Conservation (phyloP, 805 yeast species). For the Candida tammaniensis region DNA sequence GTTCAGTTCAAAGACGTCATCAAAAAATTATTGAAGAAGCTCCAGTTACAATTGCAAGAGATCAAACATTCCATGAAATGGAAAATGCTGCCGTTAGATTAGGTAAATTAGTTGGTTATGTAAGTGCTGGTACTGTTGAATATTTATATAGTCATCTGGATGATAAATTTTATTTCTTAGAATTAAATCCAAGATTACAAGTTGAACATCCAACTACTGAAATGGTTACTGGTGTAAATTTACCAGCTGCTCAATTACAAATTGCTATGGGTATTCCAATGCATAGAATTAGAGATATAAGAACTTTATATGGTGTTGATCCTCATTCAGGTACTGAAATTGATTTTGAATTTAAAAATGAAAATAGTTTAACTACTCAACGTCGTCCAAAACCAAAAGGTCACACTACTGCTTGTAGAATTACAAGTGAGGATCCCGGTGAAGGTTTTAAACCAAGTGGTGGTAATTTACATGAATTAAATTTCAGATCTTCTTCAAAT, state of each 20-base stretch:
- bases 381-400: conserved; percentile 96
- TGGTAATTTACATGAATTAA: conserved; percentile 93
- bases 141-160: conserved; percentile 92
- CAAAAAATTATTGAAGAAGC: conserved; percentile 99
- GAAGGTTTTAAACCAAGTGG: conserved; percentile 99
- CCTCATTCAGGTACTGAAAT: conserved; percentile 89
- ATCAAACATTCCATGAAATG: conserved; percentile 84
- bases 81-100: conserved; percentile 97
- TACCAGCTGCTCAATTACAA: conserved; percentile 98
- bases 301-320: conserved; percentile 91
- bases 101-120: conserved; percentile 96
- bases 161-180: conserved; percentile 93
- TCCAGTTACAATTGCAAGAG: conserved; percentile 92
- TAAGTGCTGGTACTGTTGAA: conserved; percentile 99
- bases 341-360: conserved; percentile 82
- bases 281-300: conserved; percentile 90
- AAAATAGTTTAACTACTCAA: conserved; percentile 71
- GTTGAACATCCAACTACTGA: conserved; percentile 99
- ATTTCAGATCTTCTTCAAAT: conserved; percentile 93
- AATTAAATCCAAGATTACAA: conserved; percentile 96
- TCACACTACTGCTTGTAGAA: conserved; percentile 98
- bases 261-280: conserved; percentile 99
- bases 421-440: conserved; percentile 98
- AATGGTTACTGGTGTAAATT: conserved; percentile 97
- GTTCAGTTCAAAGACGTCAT: conserved; percentile 99